A percentile compares a stretch with the other conserved stretches of the same genome.
These are phyloP conservation scores for Chlorophyllum brunneum DNA, from an alignment of 768 basidiomycete species.

Conservation along the genomic window DNA sequence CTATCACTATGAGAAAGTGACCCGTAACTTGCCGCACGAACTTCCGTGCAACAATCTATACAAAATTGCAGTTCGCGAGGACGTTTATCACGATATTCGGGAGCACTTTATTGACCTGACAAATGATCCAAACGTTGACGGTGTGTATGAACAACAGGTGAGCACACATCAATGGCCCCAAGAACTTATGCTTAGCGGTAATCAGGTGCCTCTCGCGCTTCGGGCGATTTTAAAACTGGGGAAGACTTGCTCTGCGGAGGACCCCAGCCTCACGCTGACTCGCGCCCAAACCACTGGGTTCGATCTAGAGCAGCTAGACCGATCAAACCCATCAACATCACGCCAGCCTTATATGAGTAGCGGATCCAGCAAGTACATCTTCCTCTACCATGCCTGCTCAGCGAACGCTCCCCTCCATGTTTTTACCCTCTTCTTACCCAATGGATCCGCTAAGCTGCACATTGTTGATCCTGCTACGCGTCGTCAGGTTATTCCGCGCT, in stretches of 20 bases:
- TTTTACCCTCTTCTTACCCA: constrained; percentile 82
- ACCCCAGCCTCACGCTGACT: constrained; percentile 69
- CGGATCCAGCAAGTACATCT: constrained; percentile 72
- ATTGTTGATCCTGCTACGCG: constrained; percentile 89
- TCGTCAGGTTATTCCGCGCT: constrained; percentile 74
- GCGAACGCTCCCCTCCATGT: constrained; percentile 75
- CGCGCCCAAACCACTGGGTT: constrained; percentile 80
- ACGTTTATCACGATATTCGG: constrained; percentile 76
- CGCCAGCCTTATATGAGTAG: constrained; percentile 70
- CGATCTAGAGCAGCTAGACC: constrained; percentile 78
- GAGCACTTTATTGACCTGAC: constrained; percentile 91
- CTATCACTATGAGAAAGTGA: constrained; percentile 72
- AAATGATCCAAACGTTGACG: constrained; percentile 93
- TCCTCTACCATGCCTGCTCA: constrained; percentile 85
- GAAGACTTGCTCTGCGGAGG: constrained; percentile 70
- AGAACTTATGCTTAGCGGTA: not conserved
- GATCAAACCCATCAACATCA: constrained; percentile 50
- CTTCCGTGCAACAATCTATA: constrained; percentile 77
- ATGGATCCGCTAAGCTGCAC: constrained; percentile 68
- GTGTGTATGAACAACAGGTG: constrained; percentile 92
- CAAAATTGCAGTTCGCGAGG: constrained; percentile 79
- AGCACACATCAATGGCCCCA: constrained; percentile 11
- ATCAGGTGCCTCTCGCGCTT: constrained; percentile 69
- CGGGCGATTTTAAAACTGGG: constrained; percentile 84
- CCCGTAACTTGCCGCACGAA: constrained; percentile 75